A percentile compares a stretch with the other conserved stretches of the same genome.
phyloP scores from a whole-genome alignment of 2,329 filamentous ascomycete species.

The Bipolaris sorokiniana region DNA sequence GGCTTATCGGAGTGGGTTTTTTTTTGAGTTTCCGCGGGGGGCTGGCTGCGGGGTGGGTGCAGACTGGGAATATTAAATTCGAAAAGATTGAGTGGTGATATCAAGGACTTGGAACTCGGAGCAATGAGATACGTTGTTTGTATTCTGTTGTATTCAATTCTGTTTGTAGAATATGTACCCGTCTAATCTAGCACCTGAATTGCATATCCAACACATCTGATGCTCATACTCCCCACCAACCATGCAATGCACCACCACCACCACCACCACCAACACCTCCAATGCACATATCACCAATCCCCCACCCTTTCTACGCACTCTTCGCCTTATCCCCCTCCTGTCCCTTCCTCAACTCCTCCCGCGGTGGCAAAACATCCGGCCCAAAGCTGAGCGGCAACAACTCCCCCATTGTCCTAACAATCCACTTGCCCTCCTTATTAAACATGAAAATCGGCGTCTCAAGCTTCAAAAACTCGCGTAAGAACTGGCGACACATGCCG shows the following conservation, averaged over 20 bases:
- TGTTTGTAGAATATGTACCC: not conserved
- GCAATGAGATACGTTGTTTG: no score
- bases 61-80: no score
- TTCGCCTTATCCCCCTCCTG: constrained; percentile 36
- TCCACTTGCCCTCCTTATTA: constrained; percentile 76
- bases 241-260: no score
- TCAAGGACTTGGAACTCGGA: no score
- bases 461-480: constrained; percentile 56
- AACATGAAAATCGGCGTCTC: constrained; percentile 87
- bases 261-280: not conserved
- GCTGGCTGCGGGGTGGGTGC: not conserved
- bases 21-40: not conserved
- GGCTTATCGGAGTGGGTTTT: constrained; percentile 16
- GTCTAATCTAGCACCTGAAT: not conserved
- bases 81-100: no score
- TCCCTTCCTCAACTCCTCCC: constrained; percentile 41
- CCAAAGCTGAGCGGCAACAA: constrained; percentile 61
- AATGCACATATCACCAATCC: not conserved
- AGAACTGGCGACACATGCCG: constrained; percentile 92
- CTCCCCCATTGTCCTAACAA: constrained; percentile 72
- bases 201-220: no score
- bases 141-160: not conserved
- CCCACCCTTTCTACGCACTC: constrained; percentile 10
- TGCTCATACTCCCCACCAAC: no score
- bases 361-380: constrained; percentile 54